These are phyloP conservation scores for Ophiostoma pallidulum DNA, from an alignment of 2,329 filamentous ascomycete genomes.

Conservation along the genomic window DNA sequence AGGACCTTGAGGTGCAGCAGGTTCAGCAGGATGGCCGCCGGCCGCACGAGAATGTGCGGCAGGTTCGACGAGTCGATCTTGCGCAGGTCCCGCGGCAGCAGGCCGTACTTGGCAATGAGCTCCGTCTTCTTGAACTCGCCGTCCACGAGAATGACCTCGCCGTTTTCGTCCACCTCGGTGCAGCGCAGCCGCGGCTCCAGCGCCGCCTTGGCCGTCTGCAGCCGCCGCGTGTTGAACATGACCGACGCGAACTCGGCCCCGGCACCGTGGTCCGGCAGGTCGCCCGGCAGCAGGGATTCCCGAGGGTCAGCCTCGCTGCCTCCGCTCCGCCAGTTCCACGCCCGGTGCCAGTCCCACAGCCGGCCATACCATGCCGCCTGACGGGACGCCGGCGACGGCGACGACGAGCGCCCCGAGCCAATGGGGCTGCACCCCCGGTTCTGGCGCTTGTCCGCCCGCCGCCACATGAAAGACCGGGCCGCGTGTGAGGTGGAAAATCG, in stretches of 20 bases:
- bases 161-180: constrained; percentile 88
- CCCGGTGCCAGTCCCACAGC: not conserved
- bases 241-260: constrained; percentile 17
- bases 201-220: constrained; percentile 63
- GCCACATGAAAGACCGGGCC: constrained; percentile 1
- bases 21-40: constrained; percentile 88
- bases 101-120: constrained; percentile 91
- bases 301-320: not conserved
- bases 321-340: not conserved
- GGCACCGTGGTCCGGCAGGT: constrained; percentile 42
- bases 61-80: constrained; percentile 97
- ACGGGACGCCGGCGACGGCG: not conserved
- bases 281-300: constrained; percentile 39
- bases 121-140: constrained; percentile 97
- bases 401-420: not conserved
- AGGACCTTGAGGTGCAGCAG: constrained; percentile 91
- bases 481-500: constrained; percentile 12
- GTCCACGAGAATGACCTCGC: constrained; percentile 84
- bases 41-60: constrained; percentile 88
- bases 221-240: constrained; percentile 45
- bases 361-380: constrained; percentile 5
- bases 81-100: constrained; percentile 85
- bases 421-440: not conserved
- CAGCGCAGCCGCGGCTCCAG: constrained; percentile 82
- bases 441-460: not conserved